A percentile compares a stretch with the other conserved stretches of the same genome.
phyloP scores from a whole-genome alignment of 345 rosid species.

The Triadica sebifera region DNA sequence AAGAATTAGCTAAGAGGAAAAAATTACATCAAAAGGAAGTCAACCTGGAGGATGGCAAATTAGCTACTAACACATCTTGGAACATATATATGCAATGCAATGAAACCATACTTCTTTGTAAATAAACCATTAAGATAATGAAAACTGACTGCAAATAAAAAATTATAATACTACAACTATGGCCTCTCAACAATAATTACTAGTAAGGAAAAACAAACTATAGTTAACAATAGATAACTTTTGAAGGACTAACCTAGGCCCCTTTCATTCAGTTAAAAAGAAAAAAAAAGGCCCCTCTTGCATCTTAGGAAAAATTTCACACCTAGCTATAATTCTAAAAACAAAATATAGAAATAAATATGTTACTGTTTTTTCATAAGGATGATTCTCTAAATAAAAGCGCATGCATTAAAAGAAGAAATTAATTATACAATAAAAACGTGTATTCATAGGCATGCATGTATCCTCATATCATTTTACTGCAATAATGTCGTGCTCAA shows the following conservation, averaged over 20 bases:
- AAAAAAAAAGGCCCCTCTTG: background rate
- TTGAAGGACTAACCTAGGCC: background rate
- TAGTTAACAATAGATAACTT: background rate
- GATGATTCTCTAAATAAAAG: background rate
- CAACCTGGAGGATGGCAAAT: background rate
- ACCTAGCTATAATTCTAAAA: background rate
- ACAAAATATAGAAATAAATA: background rate
- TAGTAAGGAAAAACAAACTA: background rate
- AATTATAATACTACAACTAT: background rate
- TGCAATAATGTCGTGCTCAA: background rate
- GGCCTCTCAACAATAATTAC: background rate
- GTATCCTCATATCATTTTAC: background rate
- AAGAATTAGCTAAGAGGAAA: background rate
- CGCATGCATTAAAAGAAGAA: background rate
- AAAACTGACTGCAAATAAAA: background rate
- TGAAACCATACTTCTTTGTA: background rate
- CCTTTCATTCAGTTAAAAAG: background rate
- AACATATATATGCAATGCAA: background rate
- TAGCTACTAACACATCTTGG: background rate
- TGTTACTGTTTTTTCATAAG: background rate
- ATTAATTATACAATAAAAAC: background rate
- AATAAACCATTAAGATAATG: background rate
- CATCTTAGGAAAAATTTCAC: background rate
- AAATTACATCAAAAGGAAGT: conserved; percentile 2
- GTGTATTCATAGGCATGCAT: background rate